Evolutionary conservation across 2,329 filamentous ascomycete genomes (phyloP), one percentile per base, ranked within the genome.

Genomic region (Alternaria gaisen): DNA sequence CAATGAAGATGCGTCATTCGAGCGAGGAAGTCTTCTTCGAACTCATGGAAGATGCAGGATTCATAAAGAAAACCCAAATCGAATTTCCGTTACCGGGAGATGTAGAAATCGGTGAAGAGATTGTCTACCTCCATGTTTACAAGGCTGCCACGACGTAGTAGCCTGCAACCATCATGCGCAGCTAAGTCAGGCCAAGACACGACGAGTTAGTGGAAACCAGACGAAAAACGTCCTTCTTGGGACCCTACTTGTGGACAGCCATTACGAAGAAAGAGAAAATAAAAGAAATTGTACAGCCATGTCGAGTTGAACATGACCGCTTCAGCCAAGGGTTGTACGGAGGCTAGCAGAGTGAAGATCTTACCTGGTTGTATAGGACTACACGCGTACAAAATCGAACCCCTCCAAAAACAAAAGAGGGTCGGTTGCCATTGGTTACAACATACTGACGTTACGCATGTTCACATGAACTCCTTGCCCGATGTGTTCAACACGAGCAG

Each of bases 11-110:
- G 60, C 83, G 90, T 32, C 90, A 92, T 74, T 83, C 86, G 4
- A 89, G 86, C 64, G 90, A 92, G 73, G 80, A 83, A 7, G 77
- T 87, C 3, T 91, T 92, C 76, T 91, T 91, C 72, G 83, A 87
- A 5, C 77, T 90, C 9, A 80, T 80, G 79, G 40, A 53, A 3
- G 54, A 71, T 6, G 72, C 73, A 3, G 68, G 66, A 0, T 79
- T 80, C 40, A 46, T 47, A 40, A 65, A 58, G 44, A 69, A 57
- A 24, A 61, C 40, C 6, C 58, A 52, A 4, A 22, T 68, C 1
- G 53, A 48, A 3, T 73, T 60, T 14, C 59, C 54, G 42, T 54
- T 79, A 64, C 69, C 75, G 2, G 74, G 75, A 3, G 75, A 78
- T 48, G 61, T 68, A 1, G 40, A 65, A 20, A 11, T 32, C 3